Conservation (phyloP, 2,329 filamentous ascomycete genomes). For the Xylogone sp. region DNA sequence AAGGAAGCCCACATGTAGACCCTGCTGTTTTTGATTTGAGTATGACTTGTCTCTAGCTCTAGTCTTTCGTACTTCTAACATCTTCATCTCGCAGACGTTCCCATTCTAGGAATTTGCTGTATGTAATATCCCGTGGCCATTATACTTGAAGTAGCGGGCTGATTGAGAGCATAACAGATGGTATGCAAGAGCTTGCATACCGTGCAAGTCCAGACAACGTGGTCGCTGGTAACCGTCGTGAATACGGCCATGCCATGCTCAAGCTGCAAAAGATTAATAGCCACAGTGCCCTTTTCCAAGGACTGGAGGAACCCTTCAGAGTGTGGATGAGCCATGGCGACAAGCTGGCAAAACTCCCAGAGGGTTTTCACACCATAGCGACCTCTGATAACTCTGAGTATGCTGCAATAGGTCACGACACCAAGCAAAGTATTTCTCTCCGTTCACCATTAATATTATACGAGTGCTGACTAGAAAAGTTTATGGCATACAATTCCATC, state of each 20-base stretch:
- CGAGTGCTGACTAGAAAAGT: too few species aligned
- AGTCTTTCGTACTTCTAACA: constrained; percentile 31
- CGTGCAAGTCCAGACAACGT: constrained; percentile 63
- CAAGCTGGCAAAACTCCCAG: constrained; percentile 73
- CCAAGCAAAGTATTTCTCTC: too few species aligned
- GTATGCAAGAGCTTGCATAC: constrained; percentile 70
- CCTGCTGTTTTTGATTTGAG: constrained; percentile 74
- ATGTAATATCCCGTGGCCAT: constrained; percentile 8
- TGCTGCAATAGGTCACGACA: constrained; percentile 72
- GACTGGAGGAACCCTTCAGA: constrained; percentile 65
- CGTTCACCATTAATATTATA: too few species aligned
- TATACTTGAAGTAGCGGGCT: constrained; percentile 16
- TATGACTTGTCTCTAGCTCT: constrained; percentile 39
- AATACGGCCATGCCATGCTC: constrained; percentile 38
- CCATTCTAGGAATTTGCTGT: constrained; percentile 29
- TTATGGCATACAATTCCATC: constrained; percentile 84
- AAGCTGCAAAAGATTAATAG: constrained; percentile 53
- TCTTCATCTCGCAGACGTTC: constrained; percentile 14
- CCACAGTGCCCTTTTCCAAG: constrained; percentile 78
- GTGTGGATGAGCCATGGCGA: constrained; percentile 89
- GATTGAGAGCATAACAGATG: constrained; percentile 27
- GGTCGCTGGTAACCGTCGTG: constrained; percentile 55
- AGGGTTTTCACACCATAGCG: constrained; percentile 70
- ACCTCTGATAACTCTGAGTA: constrained; percentile 73
- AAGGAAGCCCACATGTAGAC: constrained; percentile 74